Conservation (phyloP, 805 yeast species). For the Ogataea saltuana region DNA sequence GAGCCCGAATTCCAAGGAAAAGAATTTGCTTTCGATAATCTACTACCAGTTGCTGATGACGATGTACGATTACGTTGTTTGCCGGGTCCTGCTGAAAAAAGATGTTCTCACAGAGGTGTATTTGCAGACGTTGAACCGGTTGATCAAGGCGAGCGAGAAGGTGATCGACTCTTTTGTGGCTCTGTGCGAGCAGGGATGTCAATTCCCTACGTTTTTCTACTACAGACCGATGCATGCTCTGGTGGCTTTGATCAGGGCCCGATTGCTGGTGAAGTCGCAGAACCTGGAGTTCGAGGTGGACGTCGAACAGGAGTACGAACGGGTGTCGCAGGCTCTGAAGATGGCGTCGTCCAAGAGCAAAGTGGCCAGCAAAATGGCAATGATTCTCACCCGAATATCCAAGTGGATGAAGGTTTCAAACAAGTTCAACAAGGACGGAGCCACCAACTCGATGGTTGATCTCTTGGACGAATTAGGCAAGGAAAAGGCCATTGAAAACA, state of each 20-base stretch:
- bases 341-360: conserved; percentile 28
- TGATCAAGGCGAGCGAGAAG: conserved; percentile 48
- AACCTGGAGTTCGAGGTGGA: conserved; percentile 36
- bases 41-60: conserved; percentile 53
- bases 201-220: conserved; percentile 52
- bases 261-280: conserved; percentile 46
- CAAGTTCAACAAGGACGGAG: conserved; percentile 47
- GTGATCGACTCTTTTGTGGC: conserved; percentile 46
- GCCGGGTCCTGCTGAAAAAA: conserved; percentile 37
- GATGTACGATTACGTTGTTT: conserved; percentile 53
- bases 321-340: conserved; percentile 29
- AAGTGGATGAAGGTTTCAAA: conserved; percentile 42
- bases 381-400: conserved; percentile 37
- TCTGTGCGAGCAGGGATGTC: conserved; percentile 40
- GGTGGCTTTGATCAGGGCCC: conserved; percentile 47
- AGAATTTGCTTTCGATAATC: conserved; percentile 43
- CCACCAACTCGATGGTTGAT: conserved; percentile 54
- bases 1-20: conserved; percentile 37
- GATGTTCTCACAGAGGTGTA: conserved; percentile 37
- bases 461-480: conserved; percentile 54
- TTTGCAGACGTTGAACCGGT: conserved; percentile 40
- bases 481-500: conserved; percentile 45
- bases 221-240: conserved; percentile 56
- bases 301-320: conserved; percentile 35
- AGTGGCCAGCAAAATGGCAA: conserved; percentile 38